Conservation (phyloP, 768 basidiomycete genomes). For the Candolleomyces eurysporus region DNA sequence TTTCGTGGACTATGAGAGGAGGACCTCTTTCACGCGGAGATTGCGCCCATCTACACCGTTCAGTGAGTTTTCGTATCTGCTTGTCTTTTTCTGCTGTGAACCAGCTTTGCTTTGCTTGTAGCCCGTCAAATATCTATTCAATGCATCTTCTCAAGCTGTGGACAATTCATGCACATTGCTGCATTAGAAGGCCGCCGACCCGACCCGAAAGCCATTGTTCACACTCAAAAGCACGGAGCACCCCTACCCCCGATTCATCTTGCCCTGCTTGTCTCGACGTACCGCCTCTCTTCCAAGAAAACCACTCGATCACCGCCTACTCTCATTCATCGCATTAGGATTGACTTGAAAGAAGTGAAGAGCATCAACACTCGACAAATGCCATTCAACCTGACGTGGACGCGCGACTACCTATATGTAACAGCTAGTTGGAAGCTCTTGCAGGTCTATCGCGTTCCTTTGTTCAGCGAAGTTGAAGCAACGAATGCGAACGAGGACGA, state of each 20-base stretch:
- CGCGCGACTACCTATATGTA: slow-evolving; percentile 19
- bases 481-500: not conserved
- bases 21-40: slow-evolving; percentile 24
- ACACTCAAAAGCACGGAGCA: not conserved
- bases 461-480: slow-evolving; percentile 13
- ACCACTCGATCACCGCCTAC: slow-evolving; percentile 16
- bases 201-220: not conserved
- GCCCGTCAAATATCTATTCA: slow-evolving; percentile 26
- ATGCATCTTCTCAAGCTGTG: slow-evolving; percentile 23
- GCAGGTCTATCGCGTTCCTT: slow-evolving; percentile 17
- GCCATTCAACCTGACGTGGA: slow-evolving; percentile 27
- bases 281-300: slow-evolving; percentile 18
- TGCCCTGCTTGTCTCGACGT: slow-evolving; percentile 19
- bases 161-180: slow-evolving; percentile 22
- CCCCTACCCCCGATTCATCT: slow-evolving; percentile 11
- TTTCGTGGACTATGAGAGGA: slow-evolving; percentile 22
- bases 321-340: slow-evolving; percentile 16
- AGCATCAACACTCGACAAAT: slow-evolving; percentile 17
- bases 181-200: slow-evolving; percentile 22
- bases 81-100: not conserved
- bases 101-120: not conserved
- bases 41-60: slow-evolving; percentile 23
- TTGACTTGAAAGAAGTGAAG: slow-evolving; percentile 10
- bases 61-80: slow-evolving; percentile 15
- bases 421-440: slow-evolving; percentile 16